Percentiles rank a stretch among this genome's conserved stretches.
These are phyloP conservation scores for Colletotrichum abscissum DNA, from an alignment of 2,329 filamentous ascomycete species.

Conservation along the genomic window DNA sequence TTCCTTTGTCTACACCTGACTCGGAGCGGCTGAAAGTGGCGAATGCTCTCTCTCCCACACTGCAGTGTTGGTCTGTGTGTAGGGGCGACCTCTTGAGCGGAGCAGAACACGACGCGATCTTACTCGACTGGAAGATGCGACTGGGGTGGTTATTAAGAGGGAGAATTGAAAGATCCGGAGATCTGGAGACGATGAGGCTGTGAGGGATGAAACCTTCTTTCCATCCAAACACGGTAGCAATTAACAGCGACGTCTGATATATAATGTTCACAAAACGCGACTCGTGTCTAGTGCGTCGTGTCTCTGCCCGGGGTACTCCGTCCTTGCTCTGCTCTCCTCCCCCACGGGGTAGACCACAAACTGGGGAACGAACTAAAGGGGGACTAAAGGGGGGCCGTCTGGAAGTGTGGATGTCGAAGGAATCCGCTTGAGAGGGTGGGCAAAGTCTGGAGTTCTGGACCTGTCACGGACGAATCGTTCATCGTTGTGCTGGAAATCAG, in stretches of 20 bases:
- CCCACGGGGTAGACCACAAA: not conserved
- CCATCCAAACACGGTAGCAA: not conserved
- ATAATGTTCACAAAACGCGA: not conserved
- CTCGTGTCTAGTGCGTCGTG: not conserved
- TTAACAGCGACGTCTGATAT: not conserved
- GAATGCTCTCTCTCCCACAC: not conserved
- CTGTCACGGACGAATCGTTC: not conserved
- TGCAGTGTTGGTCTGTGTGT: not conserved
- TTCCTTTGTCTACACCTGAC: not conserved
- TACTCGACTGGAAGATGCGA: not conserved
- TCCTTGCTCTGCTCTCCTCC: not conserved
- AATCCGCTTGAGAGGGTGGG: conserved; percentile 1
- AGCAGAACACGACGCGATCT: not conserved
- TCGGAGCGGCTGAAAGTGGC: not conserved
- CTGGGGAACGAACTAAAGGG: not conserved
- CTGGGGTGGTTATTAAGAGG: not conserved
- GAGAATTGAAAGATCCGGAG: not conserved
- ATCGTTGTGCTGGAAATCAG: not conserved
- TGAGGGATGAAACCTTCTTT: not conserved
- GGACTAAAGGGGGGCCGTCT: not conserved
- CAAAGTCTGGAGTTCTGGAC: not conserved
- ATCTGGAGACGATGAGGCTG: not conserved
- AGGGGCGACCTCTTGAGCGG: not conserved
- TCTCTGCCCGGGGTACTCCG: not conserved
- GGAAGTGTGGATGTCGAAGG: not conserved